A percentile compares a stretch with the other conserved stretches of the same genome.
These are phyloP conservation scores for Melastoma candidum DNA, from an alignment of 441 rosid genomes.

Conservation along the genomic window DNA sequence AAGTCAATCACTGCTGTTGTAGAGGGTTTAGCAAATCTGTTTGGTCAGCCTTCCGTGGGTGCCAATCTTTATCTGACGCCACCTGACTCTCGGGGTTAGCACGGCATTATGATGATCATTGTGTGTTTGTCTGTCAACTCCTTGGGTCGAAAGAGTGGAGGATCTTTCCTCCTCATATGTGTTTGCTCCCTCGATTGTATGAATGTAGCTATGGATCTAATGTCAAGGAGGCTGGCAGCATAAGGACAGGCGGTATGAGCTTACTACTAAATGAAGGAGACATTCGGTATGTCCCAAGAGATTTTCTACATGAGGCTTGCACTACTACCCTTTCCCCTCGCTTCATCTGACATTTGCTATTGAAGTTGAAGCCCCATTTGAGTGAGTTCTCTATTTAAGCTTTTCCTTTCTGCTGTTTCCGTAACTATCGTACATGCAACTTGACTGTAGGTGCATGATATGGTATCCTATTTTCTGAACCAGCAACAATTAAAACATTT, in stretches of 20 bases:
- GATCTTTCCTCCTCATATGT: conserved; percentile 27
- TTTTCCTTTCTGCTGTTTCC: too few species aligned
- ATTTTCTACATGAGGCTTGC: conserved; percentile 46
- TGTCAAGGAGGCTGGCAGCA: conserved; percentile 14
- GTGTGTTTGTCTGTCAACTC: conserved; percentile 58
- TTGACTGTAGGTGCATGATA: too few species aligned
- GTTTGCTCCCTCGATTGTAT: conserved; percentile 40
- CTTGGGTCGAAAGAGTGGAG: conserved; percentile 46
- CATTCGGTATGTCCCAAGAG: conserved; percentile 56
- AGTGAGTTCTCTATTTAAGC: conserved; percentile 29
- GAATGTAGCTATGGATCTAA: conserved; percentile 24
- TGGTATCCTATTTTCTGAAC: too few species aligned
- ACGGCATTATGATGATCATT: conserved; percentile 47
- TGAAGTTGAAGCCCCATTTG: conserved; percentile 62
- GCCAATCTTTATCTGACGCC: conserved; percentile 61
- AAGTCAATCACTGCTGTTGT: conserved; percentile 33
- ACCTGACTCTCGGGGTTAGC: conserved; percentile 50
- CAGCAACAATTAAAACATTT: not conserved
- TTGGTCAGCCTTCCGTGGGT: conserved; percentile 65
- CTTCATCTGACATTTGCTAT: conserved; percentile 50
- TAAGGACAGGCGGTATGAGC: conserved; percentile 15
- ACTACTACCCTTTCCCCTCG: conserved; percentile 26
- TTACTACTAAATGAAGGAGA: conserved; percentile 43
- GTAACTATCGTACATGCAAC: too few species aligned
- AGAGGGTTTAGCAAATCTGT: conserved; percentile 43